Base-by-base conservation (phyloP, 2,329 filamentous ascomycete genomes). In the Sarocladium oryzae region DNA sequence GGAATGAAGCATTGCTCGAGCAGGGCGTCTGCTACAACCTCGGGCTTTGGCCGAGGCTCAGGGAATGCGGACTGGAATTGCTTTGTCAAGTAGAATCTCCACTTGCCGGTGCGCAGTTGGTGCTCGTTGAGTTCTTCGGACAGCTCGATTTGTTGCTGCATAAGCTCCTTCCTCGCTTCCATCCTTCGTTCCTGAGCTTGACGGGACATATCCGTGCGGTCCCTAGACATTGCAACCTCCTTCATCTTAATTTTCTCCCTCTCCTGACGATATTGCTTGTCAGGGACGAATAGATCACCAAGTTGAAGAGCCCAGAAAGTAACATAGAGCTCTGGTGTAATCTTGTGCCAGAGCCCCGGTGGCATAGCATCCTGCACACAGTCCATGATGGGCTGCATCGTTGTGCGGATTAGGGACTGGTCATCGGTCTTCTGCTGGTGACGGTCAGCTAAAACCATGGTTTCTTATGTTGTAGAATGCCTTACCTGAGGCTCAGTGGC, bases 1-100 rank as follows among this genome's bases (percentile, higher is more conserved):
- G 93, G 93, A n/a, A 97, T 69, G 57, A 99, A 84, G 64, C 93
- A 99, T 60, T 95, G 85, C 67, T 97, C 90, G 9, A 99, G 78
- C 16, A 99, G 71, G 3, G 81, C 78, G 59, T 90, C 82, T 50
- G 92, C 88, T 4, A 95, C 75, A 7, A 73, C 74, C 53, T 86
- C 83, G 35, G 78, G 71, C 59, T 84, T 86, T 20, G 78, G 72
- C 54, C 80, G 77, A 56, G 82, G 76, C 9, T 79, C 77, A 4
- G 78, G 78, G 64, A 97, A 96, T 83, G 91, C 96, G 51, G 77
- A 70, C 57, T 83, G 75, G 63, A 91, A 90, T 60, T 92, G 88
- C 56, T 84, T 84, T 50, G 81, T 81, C 41, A 97, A 70, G 56
- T 87, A 81, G 49, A 81, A 74, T 58, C 84, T 83, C 56, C 82